Conservation (phyloP, 352 stramenopile genomes). For the Pythium sukuiense region DNA sequence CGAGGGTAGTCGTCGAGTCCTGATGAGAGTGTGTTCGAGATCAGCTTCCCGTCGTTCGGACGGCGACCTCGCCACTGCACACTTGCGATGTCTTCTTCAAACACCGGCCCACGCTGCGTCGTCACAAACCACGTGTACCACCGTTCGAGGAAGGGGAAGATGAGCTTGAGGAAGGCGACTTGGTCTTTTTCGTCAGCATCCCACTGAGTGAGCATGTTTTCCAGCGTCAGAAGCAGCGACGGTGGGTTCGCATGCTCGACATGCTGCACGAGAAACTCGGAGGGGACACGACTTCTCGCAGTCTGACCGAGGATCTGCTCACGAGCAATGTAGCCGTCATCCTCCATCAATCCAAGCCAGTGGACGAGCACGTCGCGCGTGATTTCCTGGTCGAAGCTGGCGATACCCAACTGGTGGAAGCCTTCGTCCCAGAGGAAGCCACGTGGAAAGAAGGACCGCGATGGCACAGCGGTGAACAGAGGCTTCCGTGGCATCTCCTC, state of each 20-base stretch:
- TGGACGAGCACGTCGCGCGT: slow-evolving; percentile 81
- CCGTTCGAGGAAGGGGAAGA: slow-evolving; percentile 71
- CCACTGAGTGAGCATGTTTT: slow-evolving; percentile 64
- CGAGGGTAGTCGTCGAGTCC: slow-evolving; percentile 93
- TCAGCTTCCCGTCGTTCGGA: slow-evolving; percentile 70
- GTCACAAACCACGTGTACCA: slow-evolving; percentile 81
- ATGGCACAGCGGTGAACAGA: slow-evolving; percentile 91
- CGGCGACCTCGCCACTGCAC: slow-evolving; percentile 85
- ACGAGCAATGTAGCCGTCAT: slow-evolving; percentile 90
- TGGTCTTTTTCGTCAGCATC: slow-evolving; percentile 9
- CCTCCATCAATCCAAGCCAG: slow-evolving; percentile 88
- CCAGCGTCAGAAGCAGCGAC: slow-evolving; percentile 83
- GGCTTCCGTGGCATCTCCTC: slow-evolving; percentile 43
- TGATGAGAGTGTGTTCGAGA: slow-evolving; percentile 91
- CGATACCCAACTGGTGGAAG: slow-evolving; percentile 91
- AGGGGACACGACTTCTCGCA: slow-evolving; percentile 75
- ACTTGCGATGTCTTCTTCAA: slow-evolving; percentile 31
- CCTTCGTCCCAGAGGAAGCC: slow-evolving; percentile 96
- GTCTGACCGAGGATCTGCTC: slow-evolving; percentile 87
- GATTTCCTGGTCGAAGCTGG: slow-evolving; percentile 70
- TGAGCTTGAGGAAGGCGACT: slow-evolving; percentile 37
- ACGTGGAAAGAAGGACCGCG: slow-evolving; percentile 92
- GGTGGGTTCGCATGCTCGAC: slow-evolving; percentile 92
- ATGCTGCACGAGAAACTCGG: slow-evolving; percentile 91
- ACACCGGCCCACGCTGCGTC: slow-evolving; percentile 53